Conservation (phyloP, 1,284 basidiomycete species). For the Leccinum fallax region DNA sequence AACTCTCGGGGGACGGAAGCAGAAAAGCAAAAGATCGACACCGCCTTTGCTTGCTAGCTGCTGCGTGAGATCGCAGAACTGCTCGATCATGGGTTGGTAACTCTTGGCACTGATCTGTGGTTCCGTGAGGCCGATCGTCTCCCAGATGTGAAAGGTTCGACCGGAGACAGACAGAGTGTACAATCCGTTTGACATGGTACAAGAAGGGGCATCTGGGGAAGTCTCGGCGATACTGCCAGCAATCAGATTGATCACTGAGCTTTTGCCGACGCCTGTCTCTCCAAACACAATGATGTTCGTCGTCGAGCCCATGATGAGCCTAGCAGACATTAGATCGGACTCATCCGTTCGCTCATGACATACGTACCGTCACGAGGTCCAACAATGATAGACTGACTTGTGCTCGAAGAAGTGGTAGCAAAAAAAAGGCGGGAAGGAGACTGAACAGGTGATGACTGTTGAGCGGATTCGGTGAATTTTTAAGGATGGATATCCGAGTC, state of each 20-base stretch:
- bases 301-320: not conserved
- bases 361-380: not conserved
- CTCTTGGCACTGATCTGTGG: not conserved
- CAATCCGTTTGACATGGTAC: not conserved
- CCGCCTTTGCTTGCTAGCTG: not conserved
- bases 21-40: not conserved
- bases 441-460: not conserved
- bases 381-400: not conserved
- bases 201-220: not conserved
- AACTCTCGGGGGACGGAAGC: not conserved
- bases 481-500: not conserved
- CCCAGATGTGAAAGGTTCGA: not conserved
- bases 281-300: not conserved
- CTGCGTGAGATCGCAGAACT: not conserved
- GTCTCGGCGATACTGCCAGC: not conserved
- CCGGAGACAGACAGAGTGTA: not conserved
- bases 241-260: not conserved
- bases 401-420: not conserved
- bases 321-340: not conserved
- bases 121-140: not conserved
- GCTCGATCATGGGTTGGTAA: not conserved
- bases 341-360: not conserved
- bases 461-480: too few relatives aligned
- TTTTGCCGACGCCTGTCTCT: not conserved
- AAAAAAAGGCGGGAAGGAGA: not conserved